Evolutionary conservation across 441 rosid species (phyloP).

Genomic region (Kokia cookei): DNA sequence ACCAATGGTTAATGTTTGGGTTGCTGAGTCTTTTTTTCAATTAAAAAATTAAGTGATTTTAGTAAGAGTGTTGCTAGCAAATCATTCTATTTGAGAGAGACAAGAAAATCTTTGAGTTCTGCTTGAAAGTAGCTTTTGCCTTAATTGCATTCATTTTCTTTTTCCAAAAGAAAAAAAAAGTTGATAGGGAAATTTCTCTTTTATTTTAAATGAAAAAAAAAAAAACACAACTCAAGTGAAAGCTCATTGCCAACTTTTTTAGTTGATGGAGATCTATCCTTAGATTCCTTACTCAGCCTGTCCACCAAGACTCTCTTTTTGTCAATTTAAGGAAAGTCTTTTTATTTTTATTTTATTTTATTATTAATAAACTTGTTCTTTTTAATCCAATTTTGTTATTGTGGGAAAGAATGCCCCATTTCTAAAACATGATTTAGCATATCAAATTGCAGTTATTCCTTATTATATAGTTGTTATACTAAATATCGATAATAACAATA

Average conservation of each 20-base stretch:
- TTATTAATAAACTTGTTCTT: not conserved
- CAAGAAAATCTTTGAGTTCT: conserved; percentile 18
- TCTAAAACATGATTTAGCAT: not conserved
- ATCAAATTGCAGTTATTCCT: not conserved
- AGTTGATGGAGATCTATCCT: not conserved
- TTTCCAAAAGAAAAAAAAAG: not conserved
- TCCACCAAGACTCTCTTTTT: conserved; percentile 3
- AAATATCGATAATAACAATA: too few species aligned
- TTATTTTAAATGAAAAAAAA: not conserved
- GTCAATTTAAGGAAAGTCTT: not conserved
- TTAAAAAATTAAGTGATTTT: not conserved
- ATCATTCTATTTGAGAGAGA: conserved; percentile 8
- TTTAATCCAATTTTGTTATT: not conserved
- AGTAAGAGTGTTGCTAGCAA: not conserved
- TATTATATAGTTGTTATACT: not conserved
- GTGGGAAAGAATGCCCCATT: not conserved
- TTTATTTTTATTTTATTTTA: not conserved
- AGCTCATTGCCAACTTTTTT: conserved; percentile 9
- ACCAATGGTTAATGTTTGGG: not conserved
- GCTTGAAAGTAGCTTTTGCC: conserved; percentile 24
- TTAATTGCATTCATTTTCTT: conserved; percentile 7
- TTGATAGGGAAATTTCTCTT: not conserved
- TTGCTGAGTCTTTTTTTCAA: not conserved
- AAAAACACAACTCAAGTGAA: not conserved
- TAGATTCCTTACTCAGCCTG: not conserved